A percentile compares a stretch with the other conserved stretches of the same genome.
Evolutionary conservation across 495 filamentous ascomycete species (phyloP).

Genomic region (Alectoria sarmentosa): DNA sequence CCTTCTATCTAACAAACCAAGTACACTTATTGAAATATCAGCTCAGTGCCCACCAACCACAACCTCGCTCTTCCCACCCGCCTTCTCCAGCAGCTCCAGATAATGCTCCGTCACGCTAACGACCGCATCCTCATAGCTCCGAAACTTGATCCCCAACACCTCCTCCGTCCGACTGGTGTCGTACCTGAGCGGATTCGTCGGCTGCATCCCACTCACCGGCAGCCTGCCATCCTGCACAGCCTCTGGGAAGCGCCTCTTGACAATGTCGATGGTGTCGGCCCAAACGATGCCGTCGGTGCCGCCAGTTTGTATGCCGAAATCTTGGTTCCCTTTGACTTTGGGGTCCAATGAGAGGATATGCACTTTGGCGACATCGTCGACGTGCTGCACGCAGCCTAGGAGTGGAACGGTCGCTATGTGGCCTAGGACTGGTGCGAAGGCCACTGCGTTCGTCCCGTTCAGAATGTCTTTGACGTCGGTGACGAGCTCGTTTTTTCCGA

Average conservation of each 20-base stretch:
- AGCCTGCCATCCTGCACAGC: conserved; percentile 35
- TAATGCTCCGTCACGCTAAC: conserved; percentile 34
- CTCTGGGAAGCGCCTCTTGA: conserved; percentile 32
- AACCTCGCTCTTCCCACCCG: neutral
- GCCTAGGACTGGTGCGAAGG: conserved; percentile 11
- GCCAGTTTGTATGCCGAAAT: conserved; percentile 25
- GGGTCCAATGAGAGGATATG: conserved; percentile 38
- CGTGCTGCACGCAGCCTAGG: conserved; percentile 35
- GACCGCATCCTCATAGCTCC: conserved; percentile 40
- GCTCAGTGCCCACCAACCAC: neutral
- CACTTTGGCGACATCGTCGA: conserved; percentile 38
- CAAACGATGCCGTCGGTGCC: conserved; percentile 30
- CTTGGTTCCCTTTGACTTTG: conserved; percentile 33
- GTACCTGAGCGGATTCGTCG: conserved; percentile 32
- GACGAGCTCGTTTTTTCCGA: conserved; percentile 39
- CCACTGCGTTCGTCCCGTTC: conserved; percentile 10
- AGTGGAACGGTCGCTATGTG: neutral
- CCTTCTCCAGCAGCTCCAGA: conserved; percentile 15
- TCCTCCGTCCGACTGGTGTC: conserved; percentile 39
- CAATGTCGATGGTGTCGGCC: conserved; percentile 36
- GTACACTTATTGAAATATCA: too few relatives aligned
- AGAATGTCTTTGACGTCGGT: conserved; percentile 29
- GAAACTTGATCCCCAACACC: conserved; percentile 38
- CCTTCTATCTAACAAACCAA: too few relatives aligned
- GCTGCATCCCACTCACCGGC: conserved; percentile 28